Percentiles rank a stretch among this genome's conserved stretches.
Evolutionary conservation across 768 basidiomycete species (phyloP).

Genomic region (Pleurotus cornucopiae): DNA sequence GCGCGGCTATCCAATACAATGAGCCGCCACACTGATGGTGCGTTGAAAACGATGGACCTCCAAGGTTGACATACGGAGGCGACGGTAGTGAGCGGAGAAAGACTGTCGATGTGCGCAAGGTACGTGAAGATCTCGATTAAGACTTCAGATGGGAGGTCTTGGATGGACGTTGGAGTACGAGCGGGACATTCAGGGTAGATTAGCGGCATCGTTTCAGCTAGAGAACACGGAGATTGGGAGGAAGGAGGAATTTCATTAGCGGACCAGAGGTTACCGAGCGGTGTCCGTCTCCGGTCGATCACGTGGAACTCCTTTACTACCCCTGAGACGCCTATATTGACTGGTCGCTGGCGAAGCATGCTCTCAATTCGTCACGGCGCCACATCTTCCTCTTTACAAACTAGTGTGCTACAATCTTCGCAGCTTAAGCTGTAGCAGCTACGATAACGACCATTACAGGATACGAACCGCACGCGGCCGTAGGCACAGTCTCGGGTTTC

Average conservation of each 20-base stretch:
- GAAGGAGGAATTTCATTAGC: not conserved
- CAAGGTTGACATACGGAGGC: constrained; percentile 56
- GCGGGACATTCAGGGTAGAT: constrained; percentile 5
- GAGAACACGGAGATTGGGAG: not conserved
- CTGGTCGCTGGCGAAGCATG: too few relatives aligned
- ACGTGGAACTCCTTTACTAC: too few relatives aligned
- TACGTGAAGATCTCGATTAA: constrained; percentile 58
- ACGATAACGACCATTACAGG: too few relatives aligned
- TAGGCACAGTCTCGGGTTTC: too few relatives aligned
- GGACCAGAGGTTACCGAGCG: constrained; percentile 8
- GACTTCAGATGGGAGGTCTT: constrained; percentile 53
- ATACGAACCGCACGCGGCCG: too few relatives aligned
- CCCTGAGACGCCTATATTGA: too few relatives aligned
- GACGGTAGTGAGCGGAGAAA: constrained; percentile 42
- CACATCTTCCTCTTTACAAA: too few relatives aligned
- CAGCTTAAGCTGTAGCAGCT: too few relatives aligned
- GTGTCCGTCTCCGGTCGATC: not conserved
- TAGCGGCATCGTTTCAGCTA: not conserved
- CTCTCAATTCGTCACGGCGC: too few relatives aligned
- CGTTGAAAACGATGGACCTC: constrained; percentile 47
- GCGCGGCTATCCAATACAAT: constrained; percentile 45
- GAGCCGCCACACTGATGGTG: constrained; percentile 59
- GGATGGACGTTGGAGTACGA: constrained; percentile 16
- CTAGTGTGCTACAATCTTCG: too few relatives aligned
- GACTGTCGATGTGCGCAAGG: constrained; percentile 36